Evolutionary conservation across 441 rosid species (phyloP).

Genomic region (Pelargonium fulgidum): DNA sequence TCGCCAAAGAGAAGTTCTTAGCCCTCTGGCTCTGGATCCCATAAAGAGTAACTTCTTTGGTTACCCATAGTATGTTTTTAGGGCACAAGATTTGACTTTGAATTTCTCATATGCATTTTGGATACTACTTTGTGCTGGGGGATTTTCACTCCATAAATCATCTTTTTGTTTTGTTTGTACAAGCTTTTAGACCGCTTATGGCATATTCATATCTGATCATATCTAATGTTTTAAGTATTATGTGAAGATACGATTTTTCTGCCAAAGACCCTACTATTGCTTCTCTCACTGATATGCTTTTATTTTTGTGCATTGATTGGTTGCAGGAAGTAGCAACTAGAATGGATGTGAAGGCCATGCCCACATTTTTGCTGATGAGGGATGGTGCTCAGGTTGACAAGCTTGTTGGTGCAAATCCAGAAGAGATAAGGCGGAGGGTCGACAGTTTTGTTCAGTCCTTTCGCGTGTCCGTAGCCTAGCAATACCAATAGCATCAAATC

Average conservation of each 20-base stretch:
- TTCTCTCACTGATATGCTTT: too few species aligned
- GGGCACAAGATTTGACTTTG: too few species aligned
- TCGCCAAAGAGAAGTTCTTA: not conserved
- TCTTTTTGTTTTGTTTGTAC: too few species aligned
- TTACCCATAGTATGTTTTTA: not conserved
- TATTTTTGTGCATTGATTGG: not conserved
- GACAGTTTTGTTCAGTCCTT: conserved; percentile 52
- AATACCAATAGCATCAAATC: not conserved
- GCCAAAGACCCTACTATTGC: too few species aligned
- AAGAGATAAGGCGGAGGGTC: conserved; percentile 73
- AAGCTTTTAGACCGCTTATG: too few species aligned
- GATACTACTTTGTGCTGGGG: too few species aligned
- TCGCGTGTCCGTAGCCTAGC: conserved; percentile 31
- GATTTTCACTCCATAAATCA: too few species aligned
- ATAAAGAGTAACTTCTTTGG: not conserved
- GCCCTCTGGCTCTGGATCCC: not conserved
- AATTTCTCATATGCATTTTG: too few species aligned
- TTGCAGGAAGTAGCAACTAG: conserved; percentile 60
- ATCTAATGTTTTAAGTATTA: too few species aligned
- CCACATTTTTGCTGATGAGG: conserved; percentile 71
- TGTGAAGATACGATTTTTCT: too few species aligned
- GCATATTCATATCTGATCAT: too few species aligned
- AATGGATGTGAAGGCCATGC: conserved; percentile 82
- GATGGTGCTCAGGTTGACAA: conserved; percentile 55
- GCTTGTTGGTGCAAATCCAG: conserved; percentile 83